Conservation (phyloP, 495 filamentous ascomycete species). For the Aspergillus sclerotiicarbonarius region DNA sequence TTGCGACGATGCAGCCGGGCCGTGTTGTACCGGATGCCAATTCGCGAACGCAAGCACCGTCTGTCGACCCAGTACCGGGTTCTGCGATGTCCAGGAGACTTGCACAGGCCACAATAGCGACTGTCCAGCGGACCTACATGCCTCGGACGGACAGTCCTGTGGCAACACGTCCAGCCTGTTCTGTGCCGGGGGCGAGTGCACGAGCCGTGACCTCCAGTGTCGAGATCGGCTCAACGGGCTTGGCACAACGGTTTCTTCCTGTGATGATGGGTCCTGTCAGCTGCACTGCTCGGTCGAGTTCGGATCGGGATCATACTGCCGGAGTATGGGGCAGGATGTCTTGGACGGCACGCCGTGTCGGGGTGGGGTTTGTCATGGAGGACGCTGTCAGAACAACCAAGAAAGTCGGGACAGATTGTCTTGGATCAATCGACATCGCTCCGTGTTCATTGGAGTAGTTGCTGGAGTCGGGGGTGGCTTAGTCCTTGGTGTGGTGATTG, state of each 20-base stretch:
- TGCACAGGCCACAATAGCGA: constrained; percentile 64
- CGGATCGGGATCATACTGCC: constrained; percentile 53
- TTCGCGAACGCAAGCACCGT: constrained; percentile 60
- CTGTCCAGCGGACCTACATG: constrained; percentile 65
- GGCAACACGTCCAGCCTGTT: constrained; percentile 49
- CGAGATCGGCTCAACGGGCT: not conserved
- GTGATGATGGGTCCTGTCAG: constrained; percentile 66
- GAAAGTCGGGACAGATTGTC: constrained; percentile 52
- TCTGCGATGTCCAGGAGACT: constrained; percentile 74
- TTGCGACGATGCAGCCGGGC: constrained; percentile 78
- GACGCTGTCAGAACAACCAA: constrained; percentile 47
- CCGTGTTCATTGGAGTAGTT: constrained; percentile 65
- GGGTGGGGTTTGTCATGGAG: constrained; percentile 69
- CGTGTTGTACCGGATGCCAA: constrained; percentile 75
- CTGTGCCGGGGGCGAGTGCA: constrained; percentile 85
- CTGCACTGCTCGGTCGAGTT: constrained; percentile 63
- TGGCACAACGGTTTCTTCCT: constrained; percentile 8
- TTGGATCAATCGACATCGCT: constrained; percentile 63
- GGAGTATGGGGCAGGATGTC: constrained; percentile 75
- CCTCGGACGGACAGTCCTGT: constrained; percentile 64
- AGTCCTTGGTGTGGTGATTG: constrained; percentile 54
- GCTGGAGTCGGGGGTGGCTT: constrained; percentile 61
- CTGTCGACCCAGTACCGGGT: constrained; percentile 69
- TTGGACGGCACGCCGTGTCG: constrained; percentile 79
- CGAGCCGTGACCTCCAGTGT: constrained; percentile 62